Conservation (phyloP, 2,329 filamentous ascomycete species). For the Claviceps humidiphila region DNA sequence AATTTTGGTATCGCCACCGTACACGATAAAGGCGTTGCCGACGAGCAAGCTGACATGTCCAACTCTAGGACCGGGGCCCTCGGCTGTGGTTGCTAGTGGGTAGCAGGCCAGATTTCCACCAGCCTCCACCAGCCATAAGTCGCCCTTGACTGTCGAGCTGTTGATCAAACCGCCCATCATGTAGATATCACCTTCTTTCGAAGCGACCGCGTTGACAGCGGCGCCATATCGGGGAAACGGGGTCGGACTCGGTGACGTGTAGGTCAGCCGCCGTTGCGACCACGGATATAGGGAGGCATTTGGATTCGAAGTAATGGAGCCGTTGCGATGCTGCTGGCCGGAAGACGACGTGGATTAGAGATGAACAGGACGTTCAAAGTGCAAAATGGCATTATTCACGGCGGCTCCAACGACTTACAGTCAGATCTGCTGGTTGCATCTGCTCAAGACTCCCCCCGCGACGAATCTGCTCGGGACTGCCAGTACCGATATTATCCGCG, state of each 20-base stretch:
- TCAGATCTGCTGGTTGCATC: constrained; percentile 27
- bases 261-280: constrained; percentile 81
- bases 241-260: constrained; percentile 66
- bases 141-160: constrained; percentile 88
- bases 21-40: constrained; percentile 97
- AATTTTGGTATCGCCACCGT: constrained; percentile 95
- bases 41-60: constrained; percentile 89
- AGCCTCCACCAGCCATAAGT: constrained; percentile 95
- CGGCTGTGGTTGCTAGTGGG: constrained; percentile 78
- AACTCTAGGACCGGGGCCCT: constrained; percentile 88
- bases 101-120: constrained; percentile 81
- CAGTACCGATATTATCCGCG: constrained; percentile 42
- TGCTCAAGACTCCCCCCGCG: constrained; percentile 38
- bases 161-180: constrained; percentile 96
- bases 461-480: constrained; percentile 51
- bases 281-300: constrained; percentile 86
- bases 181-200: constrained; percentile 94
- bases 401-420: constrained; percentile 22
- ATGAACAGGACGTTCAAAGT: too few relatives aligned
- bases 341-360: neutral
- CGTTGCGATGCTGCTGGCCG: constrained; percentile 41
- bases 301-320: constrained; percentile 34
- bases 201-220: constrained; percentile 81
- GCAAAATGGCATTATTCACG: too few relatives aligned
- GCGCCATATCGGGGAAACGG: constrained; percentile 96